Evolutionary conservation across 2,329 filamentous ascomycete species (phyloP).

Genomic region (Diaporthe longicolla): DNA sequence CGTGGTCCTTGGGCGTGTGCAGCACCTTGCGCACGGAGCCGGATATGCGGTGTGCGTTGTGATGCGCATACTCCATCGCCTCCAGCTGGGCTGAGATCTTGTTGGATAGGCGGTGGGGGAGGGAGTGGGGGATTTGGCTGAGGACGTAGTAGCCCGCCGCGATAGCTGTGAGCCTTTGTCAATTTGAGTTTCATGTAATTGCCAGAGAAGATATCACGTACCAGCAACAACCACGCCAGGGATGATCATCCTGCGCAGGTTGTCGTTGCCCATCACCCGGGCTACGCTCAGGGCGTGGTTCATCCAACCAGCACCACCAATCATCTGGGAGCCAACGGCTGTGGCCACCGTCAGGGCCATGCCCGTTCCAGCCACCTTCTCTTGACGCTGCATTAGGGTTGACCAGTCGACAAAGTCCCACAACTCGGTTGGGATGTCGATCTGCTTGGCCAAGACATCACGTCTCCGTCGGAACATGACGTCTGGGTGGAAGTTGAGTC

Average conservation of each 20-base stretch:
- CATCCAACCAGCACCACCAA: constrained; percentile 90
- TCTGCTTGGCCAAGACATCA: constrained; percentile 85
- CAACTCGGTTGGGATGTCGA: constrained; percentile 89
- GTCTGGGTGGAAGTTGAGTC: constrained; percentile 89
- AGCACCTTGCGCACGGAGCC: constrained; percentile 90
- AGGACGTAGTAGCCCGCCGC: constrained; percentile 86
- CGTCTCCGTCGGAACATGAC: constrained; percentile 92
- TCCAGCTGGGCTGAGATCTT: constrained; percentile 88
- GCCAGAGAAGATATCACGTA: constrained; percentile 63
- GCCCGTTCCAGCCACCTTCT: constrained; percentile 93
- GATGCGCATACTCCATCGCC: constrained; percentile 91
- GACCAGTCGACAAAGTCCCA: constrained; percentile 94
- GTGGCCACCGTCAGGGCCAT: constrained; percentile 95
- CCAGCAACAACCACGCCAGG: constrained; percentile 84
- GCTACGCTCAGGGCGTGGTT: constrained; percentile 87
- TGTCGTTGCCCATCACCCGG: constrained; percentile 85
- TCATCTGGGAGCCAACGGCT: constrained; percentile 83
- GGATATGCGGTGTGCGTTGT: constrained; percentile 87
- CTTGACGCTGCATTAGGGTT: constrained; percentile 87
- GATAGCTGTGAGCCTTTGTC: constrained; percentile 65
- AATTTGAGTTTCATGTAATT: constrained; percentile 49
- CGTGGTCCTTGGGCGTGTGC: constrained; percentile 86
- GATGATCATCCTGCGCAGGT: constrained; percentile 83
- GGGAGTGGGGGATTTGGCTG: constrained; percentile 87
- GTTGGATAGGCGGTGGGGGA: constrained; percentile 85